Evolutionary conservation across 495 filamentous ascomycete genomes (phyloP).

Genomic region (Bacidia rubella): DNA sequence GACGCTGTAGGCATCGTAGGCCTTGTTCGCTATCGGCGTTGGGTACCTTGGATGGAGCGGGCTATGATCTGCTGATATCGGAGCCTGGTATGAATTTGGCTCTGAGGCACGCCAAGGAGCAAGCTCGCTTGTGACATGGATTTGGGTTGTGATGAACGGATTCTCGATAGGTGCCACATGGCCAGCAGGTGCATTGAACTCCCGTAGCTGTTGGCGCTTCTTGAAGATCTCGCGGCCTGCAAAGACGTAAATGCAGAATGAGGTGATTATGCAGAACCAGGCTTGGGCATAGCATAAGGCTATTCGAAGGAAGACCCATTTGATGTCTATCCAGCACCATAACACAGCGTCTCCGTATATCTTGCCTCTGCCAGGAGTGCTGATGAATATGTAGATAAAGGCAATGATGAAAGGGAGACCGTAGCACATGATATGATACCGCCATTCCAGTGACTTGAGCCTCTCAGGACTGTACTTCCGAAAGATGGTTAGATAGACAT

Average conservation of each 20-base stretch:
- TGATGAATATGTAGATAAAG: conserved; percentile 52
- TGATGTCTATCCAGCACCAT: conserved; percentile 68
- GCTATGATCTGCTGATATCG: not conserved
- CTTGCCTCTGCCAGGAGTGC: conserved; percentile 30
- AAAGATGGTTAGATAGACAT: conserved; percentile 80
- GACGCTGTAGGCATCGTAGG: conserved; percentile 11
- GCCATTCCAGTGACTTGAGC: conserved; percentile 58
- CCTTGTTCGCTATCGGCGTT: not conserved
- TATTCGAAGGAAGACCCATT: conserved; percentile 62
- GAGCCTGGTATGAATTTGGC: not conserved
- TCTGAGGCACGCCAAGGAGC: not conserved
- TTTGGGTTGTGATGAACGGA: conserved; percentile 13
- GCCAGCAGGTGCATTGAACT: conserved; percentile 15
- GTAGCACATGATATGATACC: conserved; percentile 59
- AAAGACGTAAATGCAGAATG: conserved; percentile 59
- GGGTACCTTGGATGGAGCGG: not conserved
- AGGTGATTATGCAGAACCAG: conserved; percentile 56
- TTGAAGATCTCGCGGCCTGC: conserved; percentile 59
- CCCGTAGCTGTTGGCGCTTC: conserved; percentile 32
- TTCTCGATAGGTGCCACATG: conserved; percentile 2
- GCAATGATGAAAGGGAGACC: conserved; percentile 61
- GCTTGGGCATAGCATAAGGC: conserved; percentile 71
- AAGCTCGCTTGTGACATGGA: conserved; percentile 12
- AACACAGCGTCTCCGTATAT: conserved; percentile 68
- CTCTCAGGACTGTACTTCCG: conserved; percentile 53